Evolutionary conservation across 495 filamentous ascomycete genomes (phyloP).

Genomic region (Neurospora africana): DNA sequence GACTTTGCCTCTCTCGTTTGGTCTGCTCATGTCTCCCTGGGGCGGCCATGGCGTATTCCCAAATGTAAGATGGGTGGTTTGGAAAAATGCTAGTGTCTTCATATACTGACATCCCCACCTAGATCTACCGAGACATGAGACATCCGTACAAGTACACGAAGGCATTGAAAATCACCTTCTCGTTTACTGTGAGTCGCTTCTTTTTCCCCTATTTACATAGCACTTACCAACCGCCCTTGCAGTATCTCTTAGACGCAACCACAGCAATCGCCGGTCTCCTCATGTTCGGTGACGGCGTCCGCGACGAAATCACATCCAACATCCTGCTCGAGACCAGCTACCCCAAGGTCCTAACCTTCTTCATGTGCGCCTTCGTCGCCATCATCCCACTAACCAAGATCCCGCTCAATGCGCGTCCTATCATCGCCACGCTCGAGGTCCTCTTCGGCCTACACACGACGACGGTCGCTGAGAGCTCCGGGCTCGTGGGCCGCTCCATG

Average conservation of each 20-base stretch:
- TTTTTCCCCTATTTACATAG: neutral
- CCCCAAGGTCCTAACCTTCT: conserved; percentile 59
- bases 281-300: conserved; percentile 85
- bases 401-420: conserved; percentile 81
- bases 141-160: conserved; percentile 78
- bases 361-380: conserved; percentile 74
- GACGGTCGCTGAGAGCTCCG: conserved; percentile 31
- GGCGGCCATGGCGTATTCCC: conserved; percentile 93
- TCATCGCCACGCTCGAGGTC: conserved; percentile 75
- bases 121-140: conserved; percentile 94
- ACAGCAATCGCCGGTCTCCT: conserved; percentile 76
- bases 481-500: conserved; percentile 43
- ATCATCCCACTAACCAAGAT: conserved; percentile 94
- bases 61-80: conserved; percentile 40
- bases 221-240: neutral
- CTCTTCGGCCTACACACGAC: conserved; percentile 59
- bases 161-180: conserved; percentile 69
- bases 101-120: neutral
- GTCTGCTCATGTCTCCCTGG: conserved; percentile 95
- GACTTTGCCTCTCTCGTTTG: conserved; percentile 83
- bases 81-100: neutral
- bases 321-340: conserved; percentile 65
- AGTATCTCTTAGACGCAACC: conserved; percentile 69
- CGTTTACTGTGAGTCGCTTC: conserved; percentile 65
- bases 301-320: conserved; percentile 84